phyloP scores from a whole-genome alignment of 2,329 filamentous ascomycete species.

The Penicillium sclerotiorum region DNA sequence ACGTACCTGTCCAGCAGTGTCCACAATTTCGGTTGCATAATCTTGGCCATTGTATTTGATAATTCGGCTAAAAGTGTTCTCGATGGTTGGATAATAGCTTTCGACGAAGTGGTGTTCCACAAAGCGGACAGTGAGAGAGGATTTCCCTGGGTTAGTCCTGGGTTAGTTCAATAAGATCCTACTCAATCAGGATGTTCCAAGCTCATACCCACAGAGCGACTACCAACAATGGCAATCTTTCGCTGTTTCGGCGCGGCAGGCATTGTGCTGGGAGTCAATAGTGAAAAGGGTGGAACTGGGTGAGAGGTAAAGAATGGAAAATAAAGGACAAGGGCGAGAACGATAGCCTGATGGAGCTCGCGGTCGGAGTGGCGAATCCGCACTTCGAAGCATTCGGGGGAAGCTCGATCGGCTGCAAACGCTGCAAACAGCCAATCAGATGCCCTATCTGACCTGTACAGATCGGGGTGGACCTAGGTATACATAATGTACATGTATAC shows the following conservation, averaged over 20 bases:
- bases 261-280: constrained; percentile 56
- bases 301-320: constrained; percentile 1
- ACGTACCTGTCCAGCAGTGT: constrained; percentile 88
- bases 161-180: background rate
- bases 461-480: no score
- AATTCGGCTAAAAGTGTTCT: constrained; percentile 97
- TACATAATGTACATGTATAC: background rate
- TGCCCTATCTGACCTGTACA: constrained; percentile 1
- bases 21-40: constrained; percentile 94
- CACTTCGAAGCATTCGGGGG: constrained; percentile 22
- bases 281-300: background rate
- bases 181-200: background rate
- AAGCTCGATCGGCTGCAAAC: constrained; percentile 26
- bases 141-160: constrained; percentile 71
- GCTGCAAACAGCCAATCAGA: constrained; percentile 25
- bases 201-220: constrained; percentile 78
- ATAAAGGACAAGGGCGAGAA: constrained; percentile 1
- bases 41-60: constrained; percentile 93
- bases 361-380: constrained; percentile 26
- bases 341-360: constrained; percentile 1
- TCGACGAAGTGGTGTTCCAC: constrained; percentile 98
- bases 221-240: constrained; percentile 95
- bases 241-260: constrained; percentile 78
- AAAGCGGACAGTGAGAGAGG: constrained; percentile 93
- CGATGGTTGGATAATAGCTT: constrained; percentile 98